Evolutionary conservation across 2,329 filamentous ascomycete species (phyloP).

Genomic region (Dryadomyces quercivorus): DNA sequence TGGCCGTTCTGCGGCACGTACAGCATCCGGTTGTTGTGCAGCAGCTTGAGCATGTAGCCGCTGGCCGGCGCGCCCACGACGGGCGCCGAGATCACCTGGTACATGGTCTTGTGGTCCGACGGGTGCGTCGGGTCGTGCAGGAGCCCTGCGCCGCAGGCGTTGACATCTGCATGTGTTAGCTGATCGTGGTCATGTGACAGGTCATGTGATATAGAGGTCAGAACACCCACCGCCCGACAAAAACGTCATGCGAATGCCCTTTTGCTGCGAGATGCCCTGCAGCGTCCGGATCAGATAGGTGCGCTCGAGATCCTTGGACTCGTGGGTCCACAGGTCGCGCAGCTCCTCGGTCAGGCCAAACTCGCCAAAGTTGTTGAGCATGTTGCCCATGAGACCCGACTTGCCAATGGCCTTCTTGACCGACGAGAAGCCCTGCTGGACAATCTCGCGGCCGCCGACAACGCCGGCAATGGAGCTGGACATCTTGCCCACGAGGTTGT

Average conservation of each 20-base stretch:
- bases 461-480: conserved; percentile 92
- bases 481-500: conserved; percentile 91
- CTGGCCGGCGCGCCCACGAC: conserved; percentile 83
- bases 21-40: conserved; percentile 89
- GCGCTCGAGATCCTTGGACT: conserved; percentile 91
- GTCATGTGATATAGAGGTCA: not conserved
- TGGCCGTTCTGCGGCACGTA: conserved; percentile 87
- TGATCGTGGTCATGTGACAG: not conserved
- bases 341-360: conserved; percentile 90
- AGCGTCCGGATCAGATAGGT: conserved; percentile 94
- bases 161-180: conserved; percentile 56
- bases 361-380: conserved; percentile 92
- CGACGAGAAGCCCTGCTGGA: conserved; percentile 82
- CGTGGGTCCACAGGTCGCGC: conserved; percentile 95
- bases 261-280: conserved; percentile 89
- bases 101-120: conserved; percentile 97
- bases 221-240: conserved; percentile 63
- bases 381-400: conserved; percentile 86
- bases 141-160: conserved; percentile 80
- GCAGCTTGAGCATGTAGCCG: conserved; percentile 77
- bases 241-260: conserved; percentile 94
- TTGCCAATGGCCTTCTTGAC: conserved; percentile 97
- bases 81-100: conserved; percentile 80
- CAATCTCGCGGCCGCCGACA: conserved; percentile 86
- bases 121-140: conserved; percentile 89